A percentile compares a stretch with the other conserved stretches of the same genome.
These are phyloP conservation scores for Davidsoniella virescens DNA, from an alignment of 2,329 filamentous ascomycete species.

Conservation along the genomic window DNA sequence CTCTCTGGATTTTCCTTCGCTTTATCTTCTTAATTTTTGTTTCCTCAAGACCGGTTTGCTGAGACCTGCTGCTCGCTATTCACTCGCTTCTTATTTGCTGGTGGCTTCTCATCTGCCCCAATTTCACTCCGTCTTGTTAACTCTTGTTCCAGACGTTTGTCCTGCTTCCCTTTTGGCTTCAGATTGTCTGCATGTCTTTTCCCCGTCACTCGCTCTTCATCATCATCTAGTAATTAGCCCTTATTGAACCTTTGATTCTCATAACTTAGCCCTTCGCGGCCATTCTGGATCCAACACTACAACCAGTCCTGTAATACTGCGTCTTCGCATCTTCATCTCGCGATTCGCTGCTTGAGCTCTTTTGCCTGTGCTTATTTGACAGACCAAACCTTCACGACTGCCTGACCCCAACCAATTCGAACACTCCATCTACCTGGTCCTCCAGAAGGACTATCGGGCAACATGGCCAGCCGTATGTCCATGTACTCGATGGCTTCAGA, in stretches of 20 bases:
- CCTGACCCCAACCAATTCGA: not conserved
- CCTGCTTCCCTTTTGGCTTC: no score
- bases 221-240: not conserved
- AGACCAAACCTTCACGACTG: not conserved
- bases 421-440: not conserved
- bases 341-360: not conserved
- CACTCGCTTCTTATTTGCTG: no score
- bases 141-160: no score
- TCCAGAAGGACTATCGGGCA: slow-evolving; percentile 6
- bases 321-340: not conserved
- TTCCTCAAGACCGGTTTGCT: not conserved
- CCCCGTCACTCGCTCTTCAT: no score
- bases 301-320: no score
- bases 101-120: not conserved
- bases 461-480: slow-evolving; percentile 49
- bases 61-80: no score
- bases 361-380: not conserved
- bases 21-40: not conserved
- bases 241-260: not conserved
- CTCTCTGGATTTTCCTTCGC: no score
- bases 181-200: no score
- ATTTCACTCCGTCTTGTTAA: not conserved
- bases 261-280: no score
- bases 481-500: slow-evolving; percentile 54
- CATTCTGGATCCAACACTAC: no score